Evolutionary conservation across 148 eudicot genomes (phyloP).

Genomic region (Talinum fruticosum): DNA sequence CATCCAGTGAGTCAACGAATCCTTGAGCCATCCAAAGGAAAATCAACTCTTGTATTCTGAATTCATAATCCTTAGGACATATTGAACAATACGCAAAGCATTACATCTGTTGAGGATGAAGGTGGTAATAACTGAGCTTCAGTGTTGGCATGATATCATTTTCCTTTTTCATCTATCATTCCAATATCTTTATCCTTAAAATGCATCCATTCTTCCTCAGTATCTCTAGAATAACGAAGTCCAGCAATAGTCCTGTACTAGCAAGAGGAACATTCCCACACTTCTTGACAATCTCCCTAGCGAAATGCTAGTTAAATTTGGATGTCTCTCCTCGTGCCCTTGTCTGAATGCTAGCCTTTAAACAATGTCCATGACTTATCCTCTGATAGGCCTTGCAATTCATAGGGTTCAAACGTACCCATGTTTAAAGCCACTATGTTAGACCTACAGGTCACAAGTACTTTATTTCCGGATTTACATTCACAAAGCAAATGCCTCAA

Average conservation of each 20-base stretch:
- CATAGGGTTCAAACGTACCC: not conserved
- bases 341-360: not conserved
- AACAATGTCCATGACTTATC: not conserved
- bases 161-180: not conserved
- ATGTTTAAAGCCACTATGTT: not conserved
- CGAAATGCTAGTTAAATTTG: not conserved
- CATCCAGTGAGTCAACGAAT: not conserved
- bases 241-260: not conserved
- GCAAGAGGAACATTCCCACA: not conserved
- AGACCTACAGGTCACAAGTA: slow-evolving; percentile 1
- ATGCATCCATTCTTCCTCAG: not conserved
- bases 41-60: not conserved
- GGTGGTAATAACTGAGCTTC: not conserved
- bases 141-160: not conserved
- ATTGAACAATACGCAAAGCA: slow-evolving; percentile 23
- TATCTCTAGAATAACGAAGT: not conserved
- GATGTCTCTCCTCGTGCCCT: not conserved
- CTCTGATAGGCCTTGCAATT: not conserved
- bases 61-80: slow-evolving; percentile 14
- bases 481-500: not conserved
- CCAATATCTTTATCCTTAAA: not conserved
- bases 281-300: not conserved
- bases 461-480: not conserved
- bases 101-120: not conserved
- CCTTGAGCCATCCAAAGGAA: slow-evolving; percentile 20